These are phyloP conservation scores for Meredithiella fracta DNA, from an alignment of 2,329 filamentous ascomycete species.

Conservation along the genomic window DNA sequence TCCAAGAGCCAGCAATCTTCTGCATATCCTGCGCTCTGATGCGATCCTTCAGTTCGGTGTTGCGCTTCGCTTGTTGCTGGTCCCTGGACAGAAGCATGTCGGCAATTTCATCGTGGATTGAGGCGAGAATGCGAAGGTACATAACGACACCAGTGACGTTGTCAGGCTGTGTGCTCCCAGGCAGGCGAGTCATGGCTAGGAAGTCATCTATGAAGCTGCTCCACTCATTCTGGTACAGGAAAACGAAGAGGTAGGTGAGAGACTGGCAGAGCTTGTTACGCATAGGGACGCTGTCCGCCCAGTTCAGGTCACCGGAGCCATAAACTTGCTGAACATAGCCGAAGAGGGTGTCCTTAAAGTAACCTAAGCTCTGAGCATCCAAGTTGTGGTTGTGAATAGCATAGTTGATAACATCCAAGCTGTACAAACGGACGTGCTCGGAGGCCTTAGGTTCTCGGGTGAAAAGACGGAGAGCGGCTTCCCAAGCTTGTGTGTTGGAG, in stretches of 20 bases:
- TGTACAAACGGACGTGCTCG: slow-evolving; percentile 76
- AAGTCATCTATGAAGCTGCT: slow-evolving; percentile 84
- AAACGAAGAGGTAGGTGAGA: slow-evolving; percentile 80
- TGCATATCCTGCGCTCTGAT: slow-evolving; percentile 73
- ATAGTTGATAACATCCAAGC: slow-evolving; percentile 84
- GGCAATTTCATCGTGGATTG: slow-evolving; percentile 93
- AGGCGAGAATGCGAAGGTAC: slow-evolving; percentile 74
- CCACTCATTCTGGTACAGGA: slow-evolving; percentile 76
- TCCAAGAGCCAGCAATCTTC: slow-evolving; percentile 80
- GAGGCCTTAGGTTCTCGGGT: slow-evolving; percentile 57
- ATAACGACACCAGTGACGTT: slow-evolving; percentile 65
- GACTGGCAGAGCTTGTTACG: slow-evolving; percentile 98
- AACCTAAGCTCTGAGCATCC: slow-evolving; percentile 52
- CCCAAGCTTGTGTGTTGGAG: slow-evolving; percentile 72
- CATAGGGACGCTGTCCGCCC: slow-evolving; percentile 55
- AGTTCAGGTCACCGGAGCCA: slow-evolving; percentile 36
- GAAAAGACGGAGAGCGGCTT: slow-evolving; percentile 76
- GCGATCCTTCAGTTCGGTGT: slow-evolving; percentile 79
- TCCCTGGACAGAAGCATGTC: slow-evolving; percentile 74
- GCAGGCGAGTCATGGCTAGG: slow-evolving; percentile 51
- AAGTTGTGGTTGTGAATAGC: slow-evolving; percentile 68
- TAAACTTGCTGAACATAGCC: slow-evolving; percentile 68
- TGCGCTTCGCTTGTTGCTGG: slow-evolving; percentile 63
- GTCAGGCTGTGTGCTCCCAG: slow-evolving; percentile 42
- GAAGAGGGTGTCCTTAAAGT: slow-evolving; percentile 67